Percentiles rank a stretch among this genome's conserved stretches.
phyloP scores from a whole-genome alignment of 345 rosid genomes.

The Euphorbia tirucalli region DNA sequence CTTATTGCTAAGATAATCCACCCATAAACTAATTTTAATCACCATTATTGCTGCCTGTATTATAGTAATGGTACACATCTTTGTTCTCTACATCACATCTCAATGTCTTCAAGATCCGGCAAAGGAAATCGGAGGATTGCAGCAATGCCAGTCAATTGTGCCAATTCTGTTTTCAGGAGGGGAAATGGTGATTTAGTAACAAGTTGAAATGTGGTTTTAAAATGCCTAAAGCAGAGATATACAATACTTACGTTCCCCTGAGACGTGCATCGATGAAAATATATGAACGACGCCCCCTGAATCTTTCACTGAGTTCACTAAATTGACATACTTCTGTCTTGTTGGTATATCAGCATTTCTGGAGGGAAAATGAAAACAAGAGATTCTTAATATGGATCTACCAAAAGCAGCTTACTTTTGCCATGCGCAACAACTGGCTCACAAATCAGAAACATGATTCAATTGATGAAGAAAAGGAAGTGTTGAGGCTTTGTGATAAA shows the following conservation, averaged over 20 bases:
- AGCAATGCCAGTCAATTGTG: constrained; percentile 84
- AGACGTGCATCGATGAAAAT: constrained; percentile 92
- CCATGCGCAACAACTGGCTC: not conserved
- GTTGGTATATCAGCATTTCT: constrained; percentile 73
- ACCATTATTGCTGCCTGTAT: no score
- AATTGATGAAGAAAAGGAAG: no score
- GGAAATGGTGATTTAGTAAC: not conserved
- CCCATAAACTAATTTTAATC: no score
- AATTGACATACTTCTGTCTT: constrained; percentile 61
- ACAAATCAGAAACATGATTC: no score
- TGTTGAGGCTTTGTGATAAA: no score
- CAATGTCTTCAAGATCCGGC: constrained; percentile 95
- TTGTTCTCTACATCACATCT: constrained; percentile 49
- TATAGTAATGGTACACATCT: no score
- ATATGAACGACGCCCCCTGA: constrained; percentile 75
- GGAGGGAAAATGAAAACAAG: constrained; percentile 5
- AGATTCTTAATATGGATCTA: not conserved
- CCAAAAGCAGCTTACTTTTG: not conserved
- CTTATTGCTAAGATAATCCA: not conserved
- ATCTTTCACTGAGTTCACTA: constrained; percentile 72
- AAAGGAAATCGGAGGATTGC: constrained; percentile 93
- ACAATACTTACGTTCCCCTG: constrained; percentile 82
- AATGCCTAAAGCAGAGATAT: not conserved
- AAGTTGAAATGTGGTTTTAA: not conserved
- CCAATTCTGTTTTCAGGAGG: constrained; percentile 49